Conservation (phyloP, 306 rosid species). For the Gastrolobium bilobum region DNA sequence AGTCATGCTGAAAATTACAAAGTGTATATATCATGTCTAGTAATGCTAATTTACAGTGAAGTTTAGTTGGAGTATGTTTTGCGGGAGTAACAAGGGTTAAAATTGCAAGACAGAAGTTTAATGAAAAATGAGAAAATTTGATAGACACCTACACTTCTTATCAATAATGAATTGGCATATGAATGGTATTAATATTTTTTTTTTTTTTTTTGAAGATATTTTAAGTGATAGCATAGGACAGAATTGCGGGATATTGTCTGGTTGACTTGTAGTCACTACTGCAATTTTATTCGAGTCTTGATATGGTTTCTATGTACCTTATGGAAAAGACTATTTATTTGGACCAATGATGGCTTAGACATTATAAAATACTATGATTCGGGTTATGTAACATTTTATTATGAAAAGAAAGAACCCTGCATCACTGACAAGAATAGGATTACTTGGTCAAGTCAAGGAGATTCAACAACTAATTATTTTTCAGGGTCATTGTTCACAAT, state of each 20-base stretch:
- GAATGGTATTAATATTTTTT: neutral
- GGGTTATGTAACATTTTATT: neutral
- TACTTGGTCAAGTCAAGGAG: neutral
- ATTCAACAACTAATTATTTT: neutral
- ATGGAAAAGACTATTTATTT: neutral
- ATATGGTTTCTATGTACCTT: neutral
- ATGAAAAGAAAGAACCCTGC: neutral
- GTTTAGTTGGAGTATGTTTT: neutral
- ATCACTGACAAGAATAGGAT: neutral
- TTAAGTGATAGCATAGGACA: neutral
- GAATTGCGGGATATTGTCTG: conserved; percentile 11
- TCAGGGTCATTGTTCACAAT: neutral
- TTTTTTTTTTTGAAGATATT: neutral
- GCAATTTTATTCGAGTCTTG: neutral
- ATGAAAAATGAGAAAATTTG: neutral
- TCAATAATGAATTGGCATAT: neutral
- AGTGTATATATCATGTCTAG: neutral
- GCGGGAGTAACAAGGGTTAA: neutral
- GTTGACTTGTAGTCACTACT: neutral
- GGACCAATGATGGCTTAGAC: neutral
- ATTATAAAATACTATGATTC: neutral
- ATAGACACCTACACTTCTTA: neutral
- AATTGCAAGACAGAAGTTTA: neutral
- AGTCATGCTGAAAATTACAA: conserved; percentile 1
- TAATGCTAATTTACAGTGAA: neutral